These are phyloP conservation scores for Mycogone perniciosa DNA, from an alignment of 2,329 filamentous ascomycete genomes.

Conservation along the genomic window DNA sequence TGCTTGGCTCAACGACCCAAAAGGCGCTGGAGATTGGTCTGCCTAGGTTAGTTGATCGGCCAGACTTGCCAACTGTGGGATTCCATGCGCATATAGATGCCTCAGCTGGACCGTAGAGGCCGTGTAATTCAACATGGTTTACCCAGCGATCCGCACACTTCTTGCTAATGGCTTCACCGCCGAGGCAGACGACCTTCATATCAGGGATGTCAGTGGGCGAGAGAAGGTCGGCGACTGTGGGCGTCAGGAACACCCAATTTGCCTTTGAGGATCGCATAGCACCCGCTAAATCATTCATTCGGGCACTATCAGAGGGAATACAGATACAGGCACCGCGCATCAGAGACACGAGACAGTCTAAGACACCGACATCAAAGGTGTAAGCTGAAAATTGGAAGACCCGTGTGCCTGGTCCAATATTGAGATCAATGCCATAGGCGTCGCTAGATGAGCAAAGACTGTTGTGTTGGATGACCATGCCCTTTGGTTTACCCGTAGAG, in stretches of 20 bases:
- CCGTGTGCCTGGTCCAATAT: constrained; percentile 7
- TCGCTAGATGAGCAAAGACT: constrained; percentile 8
- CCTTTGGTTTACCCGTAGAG: constrained; percentile 5
- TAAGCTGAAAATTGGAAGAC: constrained; percentile 17
- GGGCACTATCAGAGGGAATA: constrained; percentile 14
- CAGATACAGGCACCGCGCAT: constrained; percentile 17
- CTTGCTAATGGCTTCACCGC: constrained; percentile 10
- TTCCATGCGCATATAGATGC: constrained; percentile 2
- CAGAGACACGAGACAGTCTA: constrained; percentile 15
- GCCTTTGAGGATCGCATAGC: constrained; percentile 7
- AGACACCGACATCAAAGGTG: constrained; percentile 17
- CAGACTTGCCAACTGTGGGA: not conserved
- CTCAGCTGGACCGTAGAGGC: constrained; percentile 11
- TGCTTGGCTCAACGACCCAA: constrained; percentile 14
- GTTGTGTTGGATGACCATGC: constrained; percentile 9
- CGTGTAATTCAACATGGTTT: constrained; percentile 1
- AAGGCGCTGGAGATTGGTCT: constrained; percentile 3
- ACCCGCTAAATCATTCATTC: constrained; percentile 13
- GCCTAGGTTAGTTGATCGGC: constrained; percentile 8
- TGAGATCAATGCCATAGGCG: constrained; percentile 5
- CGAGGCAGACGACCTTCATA: constrained; percentile 5
- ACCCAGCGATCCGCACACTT: constrained; percentile 7
- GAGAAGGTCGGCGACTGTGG: constrained; percentile 14
- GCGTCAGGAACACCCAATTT: constrained; percentile 13
- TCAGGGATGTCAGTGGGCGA: constrained; percentile 6